phyloP scores from a whole-genome alignment of 2,329 filamentous ascomycete genomes.

The Amylocarpus encephaloides region DNA sequence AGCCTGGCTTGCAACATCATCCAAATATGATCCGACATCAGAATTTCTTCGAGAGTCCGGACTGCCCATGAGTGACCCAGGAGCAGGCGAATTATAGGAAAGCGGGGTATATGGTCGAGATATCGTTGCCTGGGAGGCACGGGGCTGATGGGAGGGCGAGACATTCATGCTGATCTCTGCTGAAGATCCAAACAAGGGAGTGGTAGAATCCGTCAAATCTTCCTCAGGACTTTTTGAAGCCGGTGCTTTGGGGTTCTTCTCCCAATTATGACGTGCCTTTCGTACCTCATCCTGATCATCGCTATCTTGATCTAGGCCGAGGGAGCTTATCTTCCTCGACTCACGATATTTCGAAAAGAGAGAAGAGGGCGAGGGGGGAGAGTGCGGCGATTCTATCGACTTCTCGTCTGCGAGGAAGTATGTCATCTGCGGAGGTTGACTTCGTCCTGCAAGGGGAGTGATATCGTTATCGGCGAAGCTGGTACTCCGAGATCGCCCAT shows the following conservation, averaged over 20 bases:
- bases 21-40: conserved; percentile 42
- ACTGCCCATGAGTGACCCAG: conserved; percentile 41
- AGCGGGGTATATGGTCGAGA: conserved; percentile 43
- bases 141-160: conserved; percentile 28
- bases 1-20: conserved; percentile 36
- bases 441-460: conserved; percentile 31
- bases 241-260: conserved; percentile 21
- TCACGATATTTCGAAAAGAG: conserved; percentile 30
- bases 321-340: conserved; percentile 32
- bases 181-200: conserved; percentile 30
- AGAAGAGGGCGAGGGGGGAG: conserved; percentile 25
- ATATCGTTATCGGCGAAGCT: conserved; percentile 34
- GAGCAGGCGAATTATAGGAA: conserved; percentile 36
- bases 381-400: conserved; percentile 38
- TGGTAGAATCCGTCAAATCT: conserved; percentile 20
- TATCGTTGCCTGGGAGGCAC: conserved; percentile 30
- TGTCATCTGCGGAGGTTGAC: conserved; percentile 41
- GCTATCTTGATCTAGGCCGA: conserved; percentile 19
- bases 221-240: conserved; percentile 20
- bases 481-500: conserved; percentile 35
- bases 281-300: conserved; percentile 21
- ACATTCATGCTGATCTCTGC: conserved; percentile 30
- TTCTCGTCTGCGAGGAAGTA: conserved; percentile 47
- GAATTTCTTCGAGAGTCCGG: conserved; percentile 48
- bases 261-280: conserved; percentile 26